Percentiles rank a stretch among this genome's conserved stretches.
phyloP scores from a whole-genome alignment of 495 filamentous ascomycete genomes.

The Penicillium macrosclerotiorum region DNA sequence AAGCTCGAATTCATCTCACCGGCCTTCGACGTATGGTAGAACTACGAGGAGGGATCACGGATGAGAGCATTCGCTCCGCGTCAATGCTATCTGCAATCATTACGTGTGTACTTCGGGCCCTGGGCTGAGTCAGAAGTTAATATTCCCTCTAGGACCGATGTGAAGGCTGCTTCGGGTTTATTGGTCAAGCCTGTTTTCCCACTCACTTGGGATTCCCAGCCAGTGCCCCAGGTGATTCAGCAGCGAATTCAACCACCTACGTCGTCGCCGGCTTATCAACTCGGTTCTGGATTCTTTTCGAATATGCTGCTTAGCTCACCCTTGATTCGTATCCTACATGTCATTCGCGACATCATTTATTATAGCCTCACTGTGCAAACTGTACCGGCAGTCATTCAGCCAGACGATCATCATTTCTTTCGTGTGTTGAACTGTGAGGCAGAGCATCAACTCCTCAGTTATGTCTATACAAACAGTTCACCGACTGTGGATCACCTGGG shows the following conservation, averaged over 20 bases:
- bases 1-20: conserved; percentile 33
- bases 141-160: conserved; percentile 24
- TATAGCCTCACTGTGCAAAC: conserved; percentile 20
- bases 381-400: conserved; percentile 8
- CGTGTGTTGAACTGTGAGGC: conserved; percentile 29
- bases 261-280: conserved; percentile 21
- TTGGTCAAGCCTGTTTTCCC: conserved; percentile 38
- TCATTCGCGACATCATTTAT: conserved; percentile 27
- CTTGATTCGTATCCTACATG: conserved; percentile 22
- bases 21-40: conserved; percentile 36
- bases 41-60: conserved; percentile 31
- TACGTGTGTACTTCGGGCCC: conserved; percentile 16
- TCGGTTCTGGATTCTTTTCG: conserved; percentile 26
- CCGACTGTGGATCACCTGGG: too few relatives aligned
- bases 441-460: conserved; percentile 37
- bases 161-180: conserved; percentile 34
- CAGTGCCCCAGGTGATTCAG: conserved; percentile 24
- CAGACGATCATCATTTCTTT: conserved; percentile 28
- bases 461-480: conserved; percentile 26
- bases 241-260: conserved; percentile 25
- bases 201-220: conserved; percentile 29
- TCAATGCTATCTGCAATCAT: conserved; percentile 30
- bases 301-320: conserved; percentile 24
- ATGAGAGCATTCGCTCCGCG: conserved; percentile 27
- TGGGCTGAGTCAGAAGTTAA: neutral